Percentiles rank a stretch among this genome's conserved stretches.
Conservation (phyloP, 140 eudicot species). For the Ambrosia hybrid region DNA sequence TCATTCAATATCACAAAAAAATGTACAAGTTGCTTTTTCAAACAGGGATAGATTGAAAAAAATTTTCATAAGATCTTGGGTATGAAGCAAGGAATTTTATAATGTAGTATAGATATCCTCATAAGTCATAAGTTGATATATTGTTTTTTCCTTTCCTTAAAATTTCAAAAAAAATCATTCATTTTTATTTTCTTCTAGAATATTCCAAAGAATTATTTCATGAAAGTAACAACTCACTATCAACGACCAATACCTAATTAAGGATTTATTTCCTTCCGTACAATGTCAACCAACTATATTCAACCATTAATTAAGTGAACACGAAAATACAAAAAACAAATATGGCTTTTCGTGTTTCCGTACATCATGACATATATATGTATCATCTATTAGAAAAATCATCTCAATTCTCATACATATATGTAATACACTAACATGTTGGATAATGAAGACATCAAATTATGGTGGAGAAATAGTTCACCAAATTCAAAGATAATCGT, state of each 20-base stretch:
- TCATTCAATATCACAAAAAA: too few species aligned
- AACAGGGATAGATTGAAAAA: too few species aligned
- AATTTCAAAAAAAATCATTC: background rate
- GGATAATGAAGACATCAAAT: constrained; percentile 1
- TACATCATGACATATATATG: background rate
- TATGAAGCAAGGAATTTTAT: too few species aligned
- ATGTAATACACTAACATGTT: too few species aligned
- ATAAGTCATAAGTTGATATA: too few species aligned
- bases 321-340: too few species aligned
- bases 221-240: background rate
- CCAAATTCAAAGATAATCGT: constrained; percentile 47
- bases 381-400: too few species aligned
- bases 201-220: background rate
- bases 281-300: background rate
- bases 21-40: too few species aligned
- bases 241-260: background rate
- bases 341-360: background rate
- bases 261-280: background rate
- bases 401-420: too few species aligned
- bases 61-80: too few species aligned
- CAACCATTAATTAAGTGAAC: background rate
- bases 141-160: background rate
- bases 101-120: too few species aligned
- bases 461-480: constrained; percentile 1
- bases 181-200: background rate